A percentile compares a stretch with the other conserved stretches of the same genome.
These are phyloP conservation scores for Favolaschia claudopus DNA, from an alignment of 768 basidiomycete genomes.

Conservation along the genomic window DNA sequence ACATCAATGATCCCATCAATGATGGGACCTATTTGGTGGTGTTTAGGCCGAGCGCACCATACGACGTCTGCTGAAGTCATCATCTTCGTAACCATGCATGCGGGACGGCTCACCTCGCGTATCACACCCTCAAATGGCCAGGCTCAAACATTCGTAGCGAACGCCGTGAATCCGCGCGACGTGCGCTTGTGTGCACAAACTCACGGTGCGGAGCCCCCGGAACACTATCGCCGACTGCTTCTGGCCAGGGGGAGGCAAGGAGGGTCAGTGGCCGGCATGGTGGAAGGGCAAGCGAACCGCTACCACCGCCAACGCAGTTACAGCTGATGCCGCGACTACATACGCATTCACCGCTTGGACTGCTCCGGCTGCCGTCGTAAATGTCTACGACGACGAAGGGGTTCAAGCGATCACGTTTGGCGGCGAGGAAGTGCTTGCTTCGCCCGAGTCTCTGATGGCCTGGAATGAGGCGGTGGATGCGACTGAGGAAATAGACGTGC, in stretches of 20 bases:
- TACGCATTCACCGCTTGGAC: slow-evolving; percentile 3
- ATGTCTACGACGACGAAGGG: background rate
- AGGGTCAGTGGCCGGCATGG: background rate
- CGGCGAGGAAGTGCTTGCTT: slow-evolving; percentile 3
- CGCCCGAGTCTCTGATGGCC: background rate
- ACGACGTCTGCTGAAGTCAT: too few species aligned
- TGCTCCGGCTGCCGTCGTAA: background rate
- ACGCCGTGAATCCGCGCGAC: background rate
- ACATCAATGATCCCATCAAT: too few species aligned
- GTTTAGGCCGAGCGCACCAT: too few species aligned
- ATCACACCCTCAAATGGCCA: background rate
- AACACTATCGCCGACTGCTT: background rate
- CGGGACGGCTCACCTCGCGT: background rate
- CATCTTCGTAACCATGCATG: slow-evolving; percentile 11
- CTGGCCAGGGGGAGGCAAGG: background rate
- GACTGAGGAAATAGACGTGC: background rate
- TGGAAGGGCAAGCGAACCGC: background rate
- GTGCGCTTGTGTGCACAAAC: slow-evolving; percentile 9
- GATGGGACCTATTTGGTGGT: too few species aligned
- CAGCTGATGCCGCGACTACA: background rate
- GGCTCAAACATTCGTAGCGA: background rate
- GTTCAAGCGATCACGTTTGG: background rate
- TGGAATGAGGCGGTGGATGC: slow-evolving; percentile 4
- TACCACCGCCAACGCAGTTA: background rate
- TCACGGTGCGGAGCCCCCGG: background rate